Evolutionary conservation across 2,329 filamentous ascomycete genomes (phyloP).

Genomic region (Penicillium sp.): DNA sequence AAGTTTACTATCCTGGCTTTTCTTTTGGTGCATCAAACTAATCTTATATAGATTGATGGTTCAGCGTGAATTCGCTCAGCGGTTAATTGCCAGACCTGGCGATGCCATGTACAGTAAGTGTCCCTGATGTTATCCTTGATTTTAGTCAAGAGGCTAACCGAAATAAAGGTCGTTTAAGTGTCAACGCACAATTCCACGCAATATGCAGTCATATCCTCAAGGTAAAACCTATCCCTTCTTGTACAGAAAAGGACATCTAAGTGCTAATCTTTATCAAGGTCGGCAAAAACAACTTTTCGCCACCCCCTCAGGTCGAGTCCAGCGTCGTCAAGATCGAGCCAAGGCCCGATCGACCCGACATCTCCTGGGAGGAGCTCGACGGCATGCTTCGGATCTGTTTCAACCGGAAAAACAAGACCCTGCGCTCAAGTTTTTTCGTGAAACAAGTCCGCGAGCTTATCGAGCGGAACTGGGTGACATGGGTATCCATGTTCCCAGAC

Average conservation of each 20-base stretch:
- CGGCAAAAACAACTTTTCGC: slow-evolving; percentile 93
- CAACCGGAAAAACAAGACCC: slow-evolving; percentile 83
- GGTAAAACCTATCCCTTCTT: slow-evolving; percentile 38
- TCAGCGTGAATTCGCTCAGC: slow-evolving; percentile 89
- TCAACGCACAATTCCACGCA: slow-evolving; percentile 92
- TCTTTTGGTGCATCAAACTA: slow-evolving; percentile 74
- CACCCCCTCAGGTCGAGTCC: slow-evolving; percentile 86
- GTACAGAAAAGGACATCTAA: not conserved
- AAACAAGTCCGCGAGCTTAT: slow-evolving; percentile 31
- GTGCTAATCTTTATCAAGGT: slow-evolving; percentile 45
- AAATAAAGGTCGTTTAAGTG: slow-evolving; percentile 60
- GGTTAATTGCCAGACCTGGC: slow-evolving; percentile 80
- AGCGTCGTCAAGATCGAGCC: slow-evolving; percentile 87
- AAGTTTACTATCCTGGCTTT: not conserved
- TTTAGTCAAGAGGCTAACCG: not conserved
- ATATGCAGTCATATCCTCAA: slow-evolving; percentile 50
- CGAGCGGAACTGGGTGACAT: slow-evolving; percentile 14
- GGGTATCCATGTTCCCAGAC: slow-evolving; percentile 14
- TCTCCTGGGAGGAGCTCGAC: slow-evolving; percentile 94
- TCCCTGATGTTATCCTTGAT: not conserved
- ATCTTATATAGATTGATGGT: slow-evolving; percentile 91
- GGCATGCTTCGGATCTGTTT: slow-evolving; percentile 80
- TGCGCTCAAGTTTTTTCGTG: slow-evolving; percentile 75
- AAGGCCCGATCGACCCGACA: slow-evolving; percentile 78
- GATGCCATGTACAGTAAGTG: slow-evolving; percentile 73